A percentile compares a stretch with the other conserved stretches of the same genome.
These are phyloP conservation scores for Aureobasidium vineae DNA, from an alignment of 2,329 filamentous ascomycete species.

Conservation along the genomic window DNA sequence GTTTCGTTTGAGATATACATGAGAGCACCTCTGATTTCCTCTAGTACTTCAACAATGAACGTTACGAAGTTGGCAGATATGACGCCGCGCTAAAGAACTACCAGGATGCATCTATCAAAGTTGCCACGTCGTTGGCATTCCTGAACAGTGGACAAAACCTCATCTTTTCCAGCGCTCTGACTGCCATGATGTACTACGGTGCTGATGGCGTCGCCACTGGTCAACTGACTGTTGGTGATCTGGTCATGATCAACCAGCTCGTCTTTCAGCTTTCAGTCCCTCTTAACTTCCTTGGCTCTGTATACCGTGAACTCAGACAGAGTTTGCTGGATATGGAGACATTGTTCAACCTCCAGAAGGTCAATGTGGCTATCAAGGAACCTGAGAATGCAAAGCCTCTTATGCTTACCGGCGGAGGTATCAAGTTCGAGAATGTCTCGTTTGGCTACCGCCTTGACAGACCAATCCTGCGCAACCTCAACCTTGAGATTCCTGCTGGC, in stretches of 20 bases:
- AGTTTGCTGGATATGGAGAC: conserved; percentile 98
- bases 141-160: conserved; percentile 95
- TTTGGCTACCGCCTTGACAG: conserved; percentile 89
- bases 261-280: conserved; percentile 97
- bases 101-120: conserved; percentile 93
- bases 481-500: conserved; percentile 85
- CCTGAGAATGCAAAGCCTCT: conserved; percentile 70
- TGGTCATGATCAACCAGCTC: conserved; percentile 98
- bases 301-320: conserved; percentile 93
- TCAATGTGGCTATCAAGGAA: conserved; percentile 85
- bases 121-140: conserved; percentile 87
- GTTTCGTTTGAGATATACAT: background rate
- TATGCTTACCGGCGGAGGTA: conserved; percentile 76
- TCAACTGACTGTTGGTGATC: conserved; percentile 82
- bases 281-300: conserved; percentile 95
- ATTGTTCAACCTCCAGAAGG: conserved; percentile 94
- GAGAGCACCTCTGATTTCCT: background rate
- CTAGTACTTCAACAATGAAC: conserved; percentile 95
- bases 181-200: conserved; percentile 97
- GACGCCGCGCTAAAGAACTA: conserved; percentile 83
- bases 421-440: conserved; percentile 89
- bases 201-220: conserved; percentile 83
- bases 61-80: conserved; percentile 87
- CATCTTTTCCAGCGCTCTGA: conserved; percentile 92
- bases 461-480: conserved; percentile 81